Evolutionary conservation across 2,329 filamentous ascomycete genomes (phyloP), one percentile per base, ranked within the genome.

Genomic region (Chaetomiaceae sp.): DNA sequence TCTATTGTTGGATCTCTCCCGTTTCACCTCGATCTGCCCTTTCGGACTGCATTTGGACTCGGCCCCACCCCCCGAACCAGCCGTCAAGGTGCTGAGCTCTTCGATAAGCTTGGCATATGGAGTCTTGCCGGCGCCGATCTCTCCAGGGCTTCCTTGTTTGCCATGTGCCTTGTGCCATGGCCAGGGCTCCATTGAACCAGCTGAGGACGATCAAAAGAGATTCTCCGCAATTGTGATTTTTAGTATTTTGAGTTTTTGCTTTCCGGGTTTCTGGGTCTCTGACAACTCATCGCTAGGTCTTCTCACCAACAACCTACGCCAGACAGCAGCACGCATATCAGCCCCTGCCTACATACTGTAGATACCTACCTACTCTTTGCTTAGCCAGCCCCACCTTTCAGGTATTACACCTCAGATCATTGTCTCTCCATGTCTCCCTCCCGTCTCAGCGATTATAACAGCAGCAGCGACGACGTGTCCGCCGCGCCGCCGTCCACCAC

Each of bases 401-500:
- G n/a, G n/a, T n/a, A n/a, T n/a, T n/a, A n/a, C n/a, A n/a, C 4
- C 38, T 10, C 32, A 13, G 8, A 14, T 21, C n/a, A 6, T 23
- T 5, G 13, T 5, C 20, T 14, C 18, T 18, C 32, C 43, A 64
- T 64, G 62, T 55, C 62, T 36, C 61, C 61, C 43, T 63, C 60
- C 43, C 49, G 42, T 34, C 9, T 61, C 51, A 48, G 33, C 48
- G 54, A 61, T 50, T 42, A 49, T 29, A 37, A n/a, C 49, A 43
- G 48, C 44, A 47, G 51, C 23, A 45, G 32, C 41, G 44, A 48
- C 23, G 38, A 29, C 48, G 41, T 21, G n/a, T 16, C 51, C 43
- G 48, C 56, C 3, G 29, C 51, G 13, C 49, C 43, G 16, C 23
- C 45, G 16, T 11, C 36, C 16, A 51, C 49, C 32, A 55, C n/a